Conservation (phyloP, 164 flowering plant genomes). For the Annona cherimola region DNA sequence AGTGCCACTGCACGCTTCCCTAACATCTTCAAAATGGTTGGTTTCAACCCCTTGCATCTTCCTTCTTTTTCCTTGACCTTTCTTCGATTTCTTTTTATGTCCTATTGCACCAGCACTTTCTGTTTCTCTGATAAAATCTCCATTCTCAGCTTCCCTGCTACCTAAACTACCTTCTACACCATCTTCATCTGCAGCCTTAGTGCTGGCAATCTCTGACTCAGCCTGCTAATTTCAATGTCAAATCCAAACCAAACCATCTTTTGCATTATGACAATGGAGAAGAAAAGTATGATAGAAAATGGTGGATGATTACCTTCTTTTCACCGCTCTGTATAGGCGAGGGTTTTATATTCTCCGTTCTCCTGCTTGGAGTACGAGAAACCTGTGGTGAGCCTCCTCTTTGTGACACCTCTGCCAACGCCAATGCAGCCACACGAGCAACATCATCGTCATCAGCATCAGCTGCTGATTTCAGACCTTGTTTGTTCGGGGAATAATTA, state of each 20-base stretch:
- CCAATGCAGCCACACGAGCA: constrained; percentile 65
- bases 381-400: constrained; percentile 72
- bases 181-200: constrained; percentile 38
- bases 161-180: constrained; percentile 51
- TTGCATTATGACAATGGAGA: not conserved
- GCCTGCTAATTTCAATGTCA: constrained; percentile 23
- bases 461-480: constrained; percentile 30
- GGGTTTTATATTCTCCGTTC: constrained; percentile 28
- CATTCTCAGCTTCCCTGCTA: constrained; percentile 61
- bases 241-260: not conserved
- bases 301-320: constrained; percentile 31
- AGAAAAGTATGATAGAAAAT: not conserved
- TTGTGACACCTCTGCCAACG: constrained; percentile 71
- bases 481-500: constrained; percentile 28
- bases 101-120: constrained; percentile 31
- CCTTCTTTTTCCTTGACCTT: constrained; percentile 26
- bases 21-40: constrained; percentile 39
- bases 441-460: constrained; percentile 61
- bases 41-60: constrained; percentile 30
- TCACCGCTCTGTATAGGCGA: constrained; percentile 13
- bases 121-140: constrained; percentile 31
- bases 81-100: constrained; percentile 33
- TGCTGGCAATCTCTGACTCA: constrained; percentile 25
- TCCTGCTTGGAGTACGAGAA: constrained; percentile 43
- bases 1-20: constrained; percentile 74